Percentiles rank a stretch among this genome's conserved stretches.
Evolutionary conservation across 1,284 basidiomycete species (phyloP).

Genomic region (Exobasidium rhododendri): DNA sequence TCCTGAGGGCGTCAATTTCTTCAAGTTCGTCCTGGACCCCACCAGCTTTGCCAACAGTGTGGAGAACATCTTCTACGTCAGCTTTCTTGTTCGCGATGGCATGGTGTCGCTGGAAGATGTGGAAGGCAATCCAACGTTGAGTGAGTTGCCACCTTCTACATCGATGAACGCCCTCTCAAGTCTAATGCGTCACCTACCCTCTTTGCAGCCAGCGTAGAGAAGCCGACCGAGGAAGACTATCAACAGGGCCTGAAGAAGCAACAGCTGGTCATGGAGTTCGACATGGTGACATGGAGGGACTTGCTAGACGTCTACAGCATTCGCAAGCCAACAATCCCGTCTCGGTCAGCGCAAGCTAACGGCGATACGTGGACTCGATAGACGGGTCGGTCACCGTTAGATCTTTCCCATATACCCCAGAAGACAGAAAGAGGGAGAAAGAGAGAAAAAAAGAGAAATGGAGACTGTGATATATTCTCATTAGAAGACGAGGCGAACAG

Average conservation of each 20-base stretch:
- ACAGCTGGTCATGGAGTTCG: slow-evolving; percentile 81
- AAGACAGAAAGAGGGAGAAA: too few relatives aligned
- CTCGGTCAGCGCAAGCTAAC: slow-evolving; percentile 13
- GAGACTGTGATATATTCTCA: too few relatives aligned
- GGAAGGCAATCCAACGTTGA: slow-evolving; percentile 68
- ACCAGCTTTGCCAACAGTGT: slow-evolving; percentile 83
- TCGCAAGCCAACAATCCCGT: slow-evolving; percentile 59
- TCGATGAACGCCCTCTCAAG: not conserved
- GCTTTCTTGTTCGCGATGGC: slow-evolving; percentile 82
- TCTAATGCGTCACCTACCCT: not conserved
- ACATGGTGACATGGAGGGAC: slow-evolving; percentile 75
- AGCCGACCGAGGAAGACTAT: slow-evolving; percentile 63
- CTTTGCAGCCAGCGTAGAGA: slow-evolving; percentile 16
- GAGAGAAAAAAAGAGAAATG: too few relatives aligned
- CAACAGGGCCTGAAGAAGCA: slow-evolving; percentile 66
- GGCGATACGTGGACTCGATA: not conserved
- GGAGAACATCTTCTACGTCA: slow-evolving; percentile 88
- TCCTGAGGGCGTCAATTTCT: slow-evolving; percentile 65
- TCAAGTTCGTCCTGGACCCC: slow-evolving; percentile 80
- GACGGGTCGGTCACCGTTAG: not conserved
- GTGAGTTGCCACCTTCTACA: slow-evolving; percentile 63
- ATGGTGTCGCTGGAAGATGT: slow-evolving; percentile 65
- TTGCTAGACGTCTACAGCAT: slow-evolving; percentile 79
- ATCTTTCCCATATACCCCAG: too few relatives aligned
- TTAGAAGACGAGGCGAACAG: too few relatives aligned